A percentile compares a stretch with the other conserved stretches of the same genome.
Evolutionary conservation across 148 eudicot genomes (phyloP).

Genomic region (Rhododendron simsii): DNA sequence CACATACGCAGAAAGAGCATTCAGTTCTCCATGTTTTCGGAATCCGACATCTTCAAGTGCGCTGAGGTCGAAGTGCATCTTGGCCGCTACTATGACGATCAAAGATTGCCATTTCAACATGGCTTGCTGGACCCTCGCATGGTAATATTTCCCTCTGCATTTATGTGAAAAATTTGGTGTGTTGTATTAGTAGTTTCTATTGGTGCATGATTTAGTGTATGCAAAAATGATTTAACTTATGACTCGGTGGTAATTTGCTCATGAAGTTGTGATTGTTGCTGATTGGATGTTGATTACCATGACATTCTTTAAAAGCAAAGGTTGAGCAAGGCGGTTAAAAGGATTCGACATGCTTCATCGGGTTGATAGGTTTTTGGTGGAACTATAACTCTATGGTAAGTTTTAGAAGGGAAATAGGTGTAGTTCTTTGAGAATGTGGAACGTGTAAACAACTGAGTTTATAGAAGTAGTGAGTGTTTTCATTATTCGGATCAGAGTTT

Average conservation of each 20-base stretch:
- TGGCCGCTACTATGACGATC: conserved; percentile 41
- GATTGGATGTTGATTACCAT: neutral
- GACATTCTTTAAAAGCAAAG: neutral
- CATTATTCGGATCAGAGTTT: neutral
- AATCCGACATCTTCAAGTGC: conserved; percentile 44
- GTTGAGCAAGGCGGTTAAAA: neutral
- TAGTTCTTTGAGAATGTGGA: neutral
- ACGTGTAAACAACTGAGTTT: neutral
- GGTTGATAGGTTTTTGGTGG: neutral
- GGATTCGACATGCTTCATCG: neutral
- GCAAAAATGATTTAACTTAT: neutral
- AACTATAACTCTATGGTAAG: neutral
- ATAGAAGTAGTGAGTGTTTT: neutral
- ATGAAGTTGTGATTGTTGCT: neutral
- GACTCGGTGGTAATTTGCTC: neutral
- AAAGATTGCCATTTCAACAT: conserved; percentile 43
- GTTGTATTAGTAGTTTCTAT: neutral
- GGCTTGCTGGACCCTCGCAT: conserved; percentile 83
- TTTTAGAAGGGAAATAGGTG: neutral
- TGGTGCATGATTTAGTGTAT: neutral
- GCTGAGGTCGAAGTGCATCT: conserved; percentile 61
- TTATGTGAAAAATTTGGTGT: neutral
- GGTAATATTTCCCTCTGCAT: conserved; percentile 38
- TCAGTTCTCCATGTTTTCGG: conserved; percentile 55
- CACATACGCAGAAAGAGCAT: conserved; percentile 59